A percentile compares a stretch with the other conserved stretches of the same genome.
Evolutionary conservation across 768 basidiomycete species (phyloP).

Genomic region (Floccularia luteovirens): DNA sequence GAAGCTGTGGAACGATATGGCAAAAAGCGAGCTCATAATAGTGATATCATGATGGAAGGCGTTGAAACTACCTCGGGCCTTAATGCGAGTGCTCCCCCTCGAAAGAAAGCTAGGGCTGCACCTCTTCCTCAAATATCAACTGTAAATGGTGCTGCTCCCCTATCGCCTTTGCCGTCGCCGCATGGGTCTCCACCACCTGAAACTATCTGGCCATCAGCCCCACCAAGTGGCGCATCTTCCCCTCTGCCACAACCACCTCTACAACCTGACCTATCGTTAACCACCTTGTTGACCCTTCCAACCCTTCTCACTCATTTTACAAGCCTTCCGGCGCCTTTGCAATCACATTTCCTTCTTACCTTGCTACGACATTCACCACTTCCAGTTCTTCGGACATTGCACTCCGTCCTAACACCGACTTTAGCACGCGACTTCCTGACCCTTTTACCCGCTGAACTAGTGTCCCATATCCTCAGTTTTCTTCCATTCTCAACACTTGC

Average conservation of each 20-base stretch:
- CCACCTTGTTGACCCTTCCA: slow-evolving; percentile 82
- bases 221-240: slow-evolving; percentile 72
- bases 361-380: slow-evolving; percentile 88
- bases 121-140: slow-evolving; percentile 55
- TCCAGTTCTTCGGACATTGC: slow-evolving; percentile 83
- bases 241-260: slow-evolving; percentile 64
- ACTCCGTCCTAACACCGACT: slow-evolving; percentile 83
- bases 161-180: slow-evolving; percentile 79
- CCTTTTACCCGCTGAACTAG: slow-evolving; percentile 86
- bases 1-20: slow-evolving; percentile 86
- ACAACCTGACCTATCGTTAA: slow-evolving; percentile 75
- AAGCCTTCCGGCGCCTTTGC: slow-evolving; percentile 69
- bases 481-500: slow-evolving; percentile 79
- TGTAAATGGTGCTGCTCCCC: slow-evolving; percentile 68
- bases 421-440: slow-evolving; percentile 93
- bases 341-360: slow-evolving; percentile 91
- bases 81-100: slow-evolving; percentile 49
- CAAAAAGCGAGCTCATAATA: slow-evolving; percentile 72
- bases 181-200: slow-evolving; percentile 78
- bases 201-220: slow-evolving; percentile 72
- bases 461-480: slow-evolving; percentile 80
- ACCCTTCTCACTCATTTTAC: slow-evolving; percentile 77
- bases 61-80: slow-evolving; percentile 33
- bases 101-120: slow-evolving; percentile 71
- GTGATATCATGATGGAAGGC: slow-evolving; percentile 44